Evolutionary conservation across 2,329 filamentous ascomycete genomes (phyloP), one percentile per base, ranked within the genome.

Genomic region (Epichloe elymi): DNA sequence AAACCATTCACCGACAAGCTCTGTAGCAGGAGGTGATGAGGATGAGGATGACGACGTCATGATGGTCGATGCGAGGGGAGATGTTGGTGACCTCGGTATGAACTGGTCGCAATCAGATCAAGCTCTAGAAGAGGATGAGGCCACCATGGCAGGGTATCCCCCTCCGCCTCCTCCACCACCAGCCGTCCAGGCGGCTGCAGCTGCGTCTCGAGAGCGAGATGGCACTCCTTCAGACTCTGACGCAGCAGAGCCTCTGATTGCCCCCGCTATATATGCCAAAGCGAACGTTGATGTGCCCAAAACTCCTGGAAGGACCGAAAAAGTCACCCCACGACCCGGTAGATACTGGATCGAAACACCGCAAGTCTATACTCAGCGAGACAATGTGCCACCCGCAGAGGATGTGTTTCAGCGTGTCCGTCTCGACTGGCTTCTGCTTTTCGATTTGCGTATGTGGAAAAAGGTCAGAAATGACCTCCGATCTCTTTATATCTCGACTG

Each of bases 401-500:
- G 86, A 98, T 61, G 75, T 98, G 5, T 89, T 88, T 70, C 82
- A 91, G 62, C 83, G 90, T 35, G 86, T 97, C 12, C 84, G 93
- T 35, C 74, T 98, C 5, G 93, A 98, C 67, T 95, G 88, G 80
- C 78, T 98, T 62, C 88, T 98, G 33, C 74, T 98, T 8, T 98
- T 95, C 64, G 93, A 98, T 65, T 70, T 98, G 48, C 78, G 93
- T 41, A 82, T 98, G 76, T 98, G 93, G 93, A 98, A 98, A 69
- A 93, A 89, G 64, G 80, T 94, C 35, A 82, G 93, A 51, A 89
- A 91, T 47, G 87, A 95, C 63, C 76, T 98, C 51, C 83, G 93
- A 35, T 86, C 95, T 56, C 78, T 98, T 1, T 97, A 96, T 67
- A 95, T 98, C 59, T 93, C 88, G 46, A 98, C 93, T 0, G 88